Percentiles rank a stretch among this genome's conserved stretches.
phyloP scores from a whole-genome alignment of 164 flowering plant species.

The Umbilicus rupestris region DNA sequence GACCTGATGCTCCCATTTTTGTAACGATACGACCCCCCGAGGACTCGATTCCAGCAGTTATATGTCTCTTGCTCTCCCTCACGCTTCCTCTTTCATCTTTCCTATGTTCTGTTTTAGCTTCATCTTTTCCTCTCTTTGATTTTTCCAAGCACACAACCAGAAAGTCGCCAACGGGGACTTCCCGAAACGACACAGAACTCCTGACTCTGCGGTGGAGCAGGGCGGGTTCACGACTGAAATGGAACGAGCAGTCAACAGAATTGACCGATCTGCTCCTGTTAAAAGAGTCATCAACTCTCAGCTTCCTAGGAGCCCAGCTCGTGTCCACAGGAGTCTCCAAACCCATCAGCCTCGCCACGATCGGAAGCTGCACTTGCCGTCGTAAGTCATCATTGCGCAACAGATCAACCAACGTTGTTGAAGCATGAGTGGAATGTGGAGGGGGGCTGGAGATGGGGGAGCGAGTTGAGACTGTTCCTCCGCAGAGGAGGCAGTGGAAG shows the following conservation, averaged over 20 bases:
- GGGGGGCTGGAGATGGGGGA: background rate
- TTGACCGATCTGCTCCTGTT: slow-evolving; percentile 53
- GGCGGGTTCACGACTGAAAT: slow-evolving; percentile 16
- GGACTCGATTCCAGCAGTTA: background rate
- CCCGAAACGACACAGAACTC: slow-evolving; percentile 55
- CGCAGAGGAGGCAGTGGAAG: background rate
- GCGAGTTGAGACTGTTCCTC: background rate
- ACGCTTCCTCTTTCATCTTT: background rate
- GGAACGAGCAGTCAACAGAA: slow-evolving; percentile 34
- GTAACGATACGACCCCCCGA: background rate
- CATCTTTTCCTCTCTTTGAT: background rate
- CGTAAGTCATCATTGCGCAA: background rate
- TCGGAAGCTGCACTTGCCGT: slow-evolving; percentile 17
- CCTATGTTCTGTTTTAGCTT: background rate
- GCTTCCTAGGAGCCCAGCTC: slow-evolving; percentile 13
- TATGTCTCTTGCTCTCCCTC: background rate
- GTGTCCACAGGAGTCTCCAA: slow-evolving; percentile 36
- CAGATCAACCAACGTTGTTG: background rate
- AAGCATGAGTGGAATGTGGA: background rate
- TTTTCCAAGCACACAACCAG: background rate
- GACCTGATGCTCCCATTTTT: background rate
- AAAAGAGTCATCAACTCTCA: slow-evolving; percentile 15
- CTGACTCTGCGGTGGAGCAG: slow-evolving; percentile 34
- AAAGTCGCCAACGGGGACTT: slow-evolving; percentile 21
- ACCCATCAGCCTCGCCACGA: slow-evolving; percentile 66